A percentile compares a stretch with the other conserved stretches of the same genome.
phyloP scores from a whole-genome alignment of 2,329 filamentous ascomycete species.

The Trichoderma breve region DNA sequence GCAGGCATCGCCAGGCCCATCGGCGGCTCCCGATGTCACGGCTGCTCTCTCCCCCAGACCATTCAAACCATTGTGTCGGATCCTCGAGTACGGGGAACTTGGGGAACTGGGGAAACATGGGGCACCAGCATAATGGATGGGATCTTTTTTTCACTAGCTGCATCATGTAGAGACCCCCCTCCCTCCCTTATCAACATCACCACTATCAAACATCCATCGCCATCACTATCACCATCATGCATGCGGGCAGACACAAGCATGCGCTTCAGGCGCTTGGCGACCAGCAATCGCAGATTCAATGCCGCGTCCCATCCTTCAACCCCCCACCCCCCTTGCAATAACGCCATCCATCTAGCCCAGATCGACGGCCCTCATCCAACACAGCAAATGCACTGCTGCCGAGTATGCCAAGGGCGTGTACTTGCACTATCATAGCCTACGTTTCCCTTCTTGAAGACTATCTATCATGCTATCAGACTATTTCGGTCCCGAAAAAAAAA shows the following conservation, averaged over 20 bases:
- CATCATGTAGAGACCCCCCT: not conserved
- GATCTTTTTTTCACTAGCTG: not conserved
- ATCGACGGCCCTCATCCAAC: not conserved
- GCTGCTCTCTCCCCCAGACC: not conserved
- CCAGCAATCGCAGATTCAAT: not conserved
- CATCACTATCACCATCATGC: not conserved
- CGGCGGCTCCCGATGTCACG: conserved; percentile 15
- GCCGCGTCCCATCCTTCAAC: not conserved
- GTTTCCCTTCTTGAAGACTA: not conserved
- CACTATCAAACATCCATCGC: not conserved
- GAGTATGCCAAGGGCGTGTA: not conserved
- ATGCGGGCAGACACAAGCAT: not conserved
- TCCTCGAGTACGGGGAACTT: not conserved
- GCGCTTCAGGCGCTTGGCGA: not conserved
- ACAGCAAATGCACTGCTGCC: not conserved
- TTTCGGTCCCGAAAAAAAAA: not conserved
- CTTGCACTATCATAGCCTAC: not conserved
- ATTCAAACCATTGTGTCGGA: conserved; percentile 13
- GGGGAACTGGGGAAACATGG: conserved; percentile 18
- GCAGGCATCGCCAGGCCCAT: conserved; percentile 16
- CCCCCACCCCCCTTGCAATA: not conserved
- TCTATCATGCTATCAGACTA: not conserved
- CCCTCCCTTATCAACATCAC: not conserved
- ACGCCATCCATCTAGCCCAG: not conserved
- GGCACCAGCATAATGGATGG: not conserved